Evolutionary conservation across 306 rosid genomes (phyloP).

Genomic region (Vicia faba): DNA sequence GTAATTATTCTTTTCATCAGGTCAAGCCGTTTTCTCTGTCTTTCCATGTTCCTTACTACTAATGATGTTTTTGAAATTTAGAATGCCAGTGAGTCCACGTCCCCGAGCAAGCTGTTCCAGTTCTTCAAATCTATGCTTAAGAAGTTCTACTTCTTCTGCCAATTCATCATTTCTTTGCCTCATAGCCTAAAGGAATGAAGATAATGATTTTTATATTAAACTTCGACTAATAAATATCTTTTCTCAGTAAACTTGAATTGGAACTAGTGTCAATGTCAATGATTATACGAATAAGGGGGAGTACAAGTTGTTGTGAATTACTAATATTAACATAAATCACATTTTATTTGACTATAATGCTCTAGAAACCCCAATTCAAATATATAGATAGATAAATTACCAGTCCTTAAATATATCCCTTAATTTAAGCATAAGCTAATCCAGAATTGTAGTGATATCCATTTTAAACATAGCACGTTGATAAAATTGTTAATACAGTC

Average conservation of each 20-base stretch:
- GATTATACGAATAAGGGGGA: too few species aligned
- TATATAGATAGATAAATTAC: slow-evolving; percentile 6
- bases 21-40: slow-evolving; percentile 63
- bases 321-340: not conserved
- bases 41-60: slow-evolving; percentile 45
- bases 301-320: not conserved
- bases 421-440: too few species aligned
- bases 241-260: slow-evolving; percentile 31
- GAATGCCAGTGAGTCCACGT: slow-evolving; percentile 69
- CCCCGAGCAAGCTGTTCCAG: slow-evolving; percentile 71
- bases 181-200: slow-evolving; percentile 54
- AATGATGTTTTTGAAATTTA: slow-evolving; percentile 51
- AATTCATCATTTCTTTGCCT: slow-evolving; percentile 62
- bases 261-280: slow-evolving; percentile 11
- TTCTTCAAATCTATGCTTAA: slow-evolving; percentile 65
- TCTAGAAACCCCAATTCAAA: slow-evolving; percentile 16
- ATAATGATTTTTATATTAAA: slow-evolving; percentile 14
- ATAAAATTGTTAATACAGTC: too few species aligned
- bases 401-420: slow-evolving; percentile 10
- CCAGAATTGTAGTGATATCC: too few species aligned
- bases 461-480: too few species aligned
- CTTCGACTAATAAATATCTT: slow-evolving; percentile 15
- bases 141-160: slow-evolving; percentile 61
- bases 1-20: slow-evolving; percentile 32
- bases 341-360: slow-evolving; percentile 18